Evolutionary conservation across 108 stramenopile species (phyloP).

Genomic region (Cyclotella sp.): DNA sequence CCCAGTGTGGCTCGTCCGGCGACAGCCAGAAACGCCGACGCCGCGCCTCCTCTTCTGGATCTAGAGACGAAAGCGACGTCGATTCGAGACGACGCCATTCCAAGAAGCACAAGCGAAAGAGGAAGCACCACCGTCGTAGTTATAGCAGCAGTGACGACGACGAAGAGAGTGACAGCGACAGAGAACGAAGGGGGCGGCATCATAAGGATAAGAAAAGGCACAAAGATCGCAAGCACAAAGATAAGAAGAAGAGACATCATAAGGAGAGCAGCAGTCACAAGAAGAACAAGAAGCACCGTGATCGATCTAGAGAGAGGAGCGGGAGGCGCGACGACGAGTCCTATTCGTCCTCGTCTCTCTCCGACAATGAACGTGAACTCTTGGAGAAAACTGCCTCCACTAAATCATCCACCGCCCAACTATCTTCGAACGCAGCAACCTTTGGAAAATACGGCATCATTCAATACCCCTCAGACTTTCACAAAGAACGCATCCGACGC

Average conservation of each 20-base stretch:
- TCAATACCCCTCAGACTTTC: slow-evolving; percentile 69
- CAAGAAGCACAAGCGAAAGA: slow-evolving; percentile 41
- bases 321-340: slow-evolving; percentile 38
- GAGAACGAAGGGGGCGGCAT: slow-evolving; percentile 14
- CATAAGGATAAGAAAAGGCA: slow-evolving; percentile 29
- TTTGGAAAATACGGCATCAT: slow-evolving; percentile 95
- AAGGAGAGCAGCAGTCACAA: slow-evolving; percentile 19
- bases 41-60: slow-evolving; percentile 11
- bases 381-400: slow-evolving; percentile 36
- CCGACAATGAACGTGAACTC: slow-evolving; percentile 49
- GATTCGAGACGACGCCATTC: slow-evolving; percentile 19
- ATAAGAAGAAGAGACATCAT: slow-evolving; percentile 33
- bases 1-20: neutral
- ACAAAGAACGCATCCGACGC: slow-evolving; percentile 66
- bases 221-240: slow-evolving; percentile 23
- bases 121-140: slow-evolving; percentile 11
- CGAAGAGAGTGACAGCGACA: slow-evolving; percentile 27
- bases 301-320: slow-evolving; percentile 23
- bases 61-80: slow-evolving; percentile 9
- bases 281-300: slow-evolving; percentile 17
- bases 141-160: slow-evolving; percentile 24
- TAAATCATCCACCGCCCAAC: slow-evolving; percentile 12
- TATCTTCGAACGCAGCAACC: slow-evolving; percentile 26
- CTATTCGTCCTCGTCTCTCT: slow-evolving; percentile 44
- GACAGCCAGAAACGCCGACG: neutral